Evolutionary conservation across 768 basidiomycete species (phyloP).

Genomic region (Mycena rebaudengoi): DNA sequence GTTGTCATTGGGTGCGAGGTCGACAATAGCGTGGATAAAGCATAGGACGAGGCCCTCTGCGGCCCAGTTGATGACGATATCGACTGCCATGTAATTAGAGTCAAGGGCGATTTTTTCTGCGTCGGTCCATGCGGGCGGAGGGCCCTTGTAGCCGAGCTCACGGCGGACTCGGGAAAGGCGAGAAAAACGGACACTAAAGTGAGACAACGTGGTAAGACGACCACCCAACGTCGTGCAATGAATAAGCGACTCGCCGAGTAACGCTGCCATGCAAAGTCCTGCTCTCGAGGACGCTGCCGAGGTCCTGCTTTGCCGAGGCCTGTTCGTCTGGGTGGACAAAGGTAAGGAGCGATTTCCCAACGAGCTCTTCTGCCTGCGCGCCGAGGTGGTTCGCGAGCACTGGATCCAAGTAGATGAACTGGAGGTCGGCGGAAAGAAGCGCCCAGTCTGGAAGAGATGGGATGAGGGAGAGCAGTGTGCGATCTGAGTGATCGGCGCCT

Average conservation of each 20-base stretch:
- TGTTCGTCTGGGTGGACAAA: constrained; percentile 91
- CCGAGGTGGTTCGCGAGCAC: constrained; percentile 77
- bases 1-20: constrained; percentile 75
- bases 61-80: constrained; percentile 91
- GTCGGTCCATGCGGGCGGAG: constrained; percentile 62
- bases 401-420: constrained; percentile 87
- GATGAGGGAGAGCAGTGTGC: constrained; percentile 32
- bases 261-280: constrained; percentile 85
- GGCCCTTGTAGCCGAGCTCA: constrained; percentile 72
- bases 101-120: constrained; percentile 76
- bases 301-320: constrained; percentile 75
- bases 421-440: constrained; percentile 76
- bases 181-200: constrained; percentile 76
- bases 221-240: constrained; percentile 25
- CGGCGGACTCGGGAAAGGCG: constrained; percentile 79
- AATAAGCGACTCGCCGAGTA: constrained; percentile 60
- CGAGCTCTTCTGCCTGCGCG: constrained; percentile 71
- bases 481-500: constrained; percentile 38
- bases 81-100: constrained; percentile 83
- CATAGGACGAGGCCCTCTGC: constrained; percentile 88
- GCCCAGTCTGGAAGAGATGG: constrained; percentile 72
- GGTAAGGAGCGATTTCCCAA: constrained; percentile 74
- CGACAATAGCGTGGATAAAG: constrained; percentile 86
- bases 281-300: constrained; percentile 76
- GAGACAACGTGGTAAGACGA: constrained; percentile 32